Base-by-base conservation (phyloP, 495 filamentous ascomycete species). In the Aspergillus sclerotiicarbonarius region DNA sequence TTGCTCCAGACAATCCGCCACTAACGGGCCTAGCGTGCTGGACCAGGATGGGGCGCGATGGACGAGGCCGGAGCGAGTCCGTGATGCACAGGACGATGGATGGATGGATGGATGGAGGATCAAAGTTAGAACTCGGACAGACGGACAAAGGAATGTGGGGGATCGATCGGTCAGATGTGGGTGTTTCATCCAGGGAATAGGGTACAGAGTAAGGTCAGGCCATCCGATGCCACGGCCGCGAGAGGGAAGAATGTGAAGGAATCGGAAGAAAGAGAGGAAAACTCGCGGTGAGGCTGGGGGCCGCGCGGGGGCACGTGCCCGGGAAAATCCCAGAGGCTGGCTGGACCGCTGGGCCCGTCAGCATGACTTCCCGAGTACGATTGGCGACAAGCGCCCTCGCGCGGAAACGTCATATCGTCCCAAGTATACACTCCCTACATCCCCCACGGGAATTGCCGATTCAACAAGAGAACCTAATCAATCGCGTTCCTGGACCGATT, bases 211-310 rank as follows among this genome's bases (percentile, higher is more conserved):
- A n/a, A n/a, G n/a, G n/a, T n/a, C n/a, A n/a, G n/a, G n/a, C n/a
- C n/a, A 43, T 18, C 18, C 51, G 1, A 53, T 13, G n/a, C 18
- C 18, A 32, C 35, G 4, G 25, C 5, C 33, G 35, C 32, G 44
- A 47, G 59, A 57, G 53, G 55, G 51, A 45, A 9, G 54, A 63
- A 37, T 33, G 57, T 45, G 20, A 51, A 60, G 59, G 41, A 54
- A 62, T 60, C 45, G 63, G 51, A 53, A 47, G 64, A 67, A 64
- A 67, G 66, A 41, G 13, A n/a, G 37, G 13, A 25, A 64, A 73
- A 73, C 51, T 69, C 70, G 68, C 71, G 73, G 73, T 76, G 73
- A 73, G 62, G 68, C 55, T 62, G 52, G 56, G 71, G 29, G 25
- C 25, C 25, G 25, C 25, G 29, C 18, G 30, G 43, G 18, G 45